Evolutionary conservation across 2,329 filamentous ascomycete genomes (phyloP).

Genomic region (Apiospora arundinis): DNA sequence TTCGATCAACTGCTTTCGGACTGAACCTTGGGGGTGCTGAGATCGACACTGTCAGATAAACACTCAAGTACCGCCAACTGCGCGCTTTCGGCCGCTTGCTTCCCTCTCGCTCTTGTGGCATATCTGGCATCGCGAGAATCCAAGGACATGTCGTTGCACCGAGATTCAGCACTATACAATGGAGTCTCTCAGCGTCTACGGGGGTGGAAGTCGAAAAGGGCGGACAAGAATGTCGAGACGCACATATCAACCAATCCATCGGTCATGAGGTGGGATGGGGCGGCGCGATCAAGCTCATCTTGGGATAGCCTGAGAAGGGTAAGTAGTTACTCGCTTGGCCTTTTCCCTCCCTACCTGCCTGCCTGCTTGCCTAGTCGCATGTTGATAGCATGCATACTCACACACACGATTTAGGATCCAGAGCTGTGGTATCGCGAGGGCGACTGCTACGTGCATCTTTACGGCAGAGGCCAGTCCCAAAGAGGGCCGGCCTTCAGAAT

Average conservation of each 20-base stretch:
- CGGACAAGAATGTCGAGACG: conserved; percentile 40
- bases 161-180: conserved; percentile 39
- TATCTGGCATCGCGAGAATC: neutral
- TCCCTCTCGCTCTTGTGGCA: conserved; percentile 1
- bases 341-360: neutral
- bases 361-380: neutral
- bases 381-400: neutral
- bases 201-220: conserved; percentile 44
- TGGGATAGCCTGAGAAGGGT: conserved; percentile 59
- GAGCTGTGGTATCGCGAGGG: conserved; percentile 74
- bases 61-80: neutral
- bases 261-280: conserved; percentile 60
- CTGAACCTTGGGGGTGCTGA: conserved; percentile 12
- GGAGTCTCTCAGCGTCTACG: conserved; percentile 42
- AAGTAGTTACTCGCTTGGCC: conserved; percentile 16
- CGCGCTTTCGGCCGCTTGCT: neutral
- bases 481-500: conserved; percentile 73
- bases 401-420: conserved; percentile 61
- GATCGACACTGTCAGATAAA: conserved; percentile 9
- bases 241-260: conserved; percentile 33
- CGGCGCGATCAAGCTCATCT: conserved; percentile 46
- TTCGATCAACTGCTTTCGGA: conserved; percentile 19
- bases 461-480: conserved; percentile 68
- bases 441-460: conserved; percentile 74
- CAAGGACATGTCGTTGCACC: conserved; percentile 27